phyloP scores from a whole-genome alignment of 192 early-diverging fungal genomes.

The Rhizoclosmatium sp. region DNA sequence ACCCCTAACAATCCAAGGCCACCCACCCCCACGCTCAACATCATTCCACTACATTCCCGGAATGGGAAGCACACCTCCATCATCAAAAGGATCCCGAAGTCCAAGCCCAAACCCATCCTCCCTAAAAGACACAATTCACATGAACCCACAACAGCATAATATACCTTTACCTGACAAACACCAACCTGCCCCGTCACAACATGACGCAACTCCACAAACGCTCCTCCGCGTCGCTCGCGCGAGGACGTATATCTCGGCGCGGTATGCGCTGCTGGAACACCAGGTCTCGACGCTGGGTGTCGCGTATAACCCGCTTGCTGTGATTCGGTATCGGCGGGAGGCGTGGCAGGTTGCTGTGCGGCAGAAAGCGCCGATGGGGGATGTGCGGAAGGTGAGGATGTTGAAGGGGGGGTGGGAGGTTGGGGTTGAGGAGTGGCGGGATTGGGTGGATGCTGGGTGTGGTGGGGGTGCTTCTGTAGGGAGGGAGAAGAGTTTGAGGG shows the following conservation, averaged over 20 bases:
- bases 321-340: conserved; percentile 32
- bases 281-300: background rate
- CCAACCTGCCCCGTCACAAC: background rate
- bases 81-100: background rate
- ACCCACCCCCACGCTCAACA: background rate
- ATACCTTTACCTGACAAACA: too few relatives aligned
- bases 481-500: background rate
- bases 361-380: conserved; percentile 5
- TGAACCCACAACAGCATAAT: background rate
- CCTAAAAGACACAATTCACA: background rate
- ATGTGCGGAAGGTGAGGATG: conserved; percentile 26
- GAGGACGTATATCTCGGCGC: background rate
- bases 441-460: background rate
- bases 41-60: conserved; percentile 1
- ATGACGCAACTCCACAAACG: conserved; percentile 5
- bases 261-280: conserved; percentile 1
- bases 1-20: background rate
- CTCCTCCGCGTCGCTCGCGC: conserved; percentile 3
- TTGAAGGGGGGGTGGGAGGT: conserved; percentile 19
- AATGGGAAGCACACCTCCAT: background rate
- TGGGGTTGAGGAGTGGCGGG: conserved; percentile 7
- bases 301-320: conserved; percentile 35
- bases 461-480: background rate
- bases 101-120: too few relatives aligned
- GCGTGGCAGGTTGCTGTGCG: conserved; percentile 37